Evolutionary conservation across 441 rosid species (phyloP), one percentile per base, ranked within the genome.

Genomic region (Corymbia citriodora): DNA sequence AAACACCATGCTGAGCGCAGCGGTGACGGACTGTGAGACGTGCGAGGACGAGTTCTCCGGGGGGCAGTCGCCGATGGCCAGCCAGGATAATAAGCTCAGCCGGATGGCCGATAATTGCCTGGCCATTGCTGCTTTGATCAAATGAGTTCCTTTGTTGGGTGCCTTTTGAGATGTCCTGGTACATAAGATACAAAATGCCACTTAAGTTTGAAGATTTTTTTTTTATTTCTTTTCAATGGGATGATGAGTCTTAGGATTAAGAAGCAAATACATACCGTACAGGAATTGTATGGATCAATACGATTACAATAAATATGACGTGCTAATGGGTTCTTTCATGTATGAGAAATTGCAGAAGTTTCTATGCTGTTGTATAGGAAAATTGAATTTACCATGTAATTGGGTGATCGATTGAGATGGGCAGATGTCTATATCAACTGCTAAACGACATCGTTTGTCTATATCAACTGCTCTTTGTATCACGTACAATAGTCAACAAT

Each of bases 61-160:
- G 50, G 0, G 90, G 4, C 90, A 89, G 87, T 91, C 93, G 49
- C 94, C 93, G 6, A 45, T 93, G 79, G 89, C 70, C 31, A 81
- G 61, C 45, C 90, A 91, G 27, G 91, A 82, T 23, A 91, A 88
- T 7, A 93, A 92, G 87, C 94, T 96, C 7, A 52, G 74, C 18
- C 92, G 92, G 87, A 89, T 96, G 94, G 91, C 92, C 89, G 94
- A 93, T 88, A 95, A 94, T 88, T 96, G 96, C 89, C 94, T 96
- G 33, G 95, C 94, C 50, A 91, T 96, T 87, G 94, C 97, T 82
- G 59, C 96, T 88, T 29, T 90, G 89, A 17, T 91, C 70, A 93
- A 94, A 90, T 94, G 91, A 89, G 55, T n/a, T 10, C 4, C 49
- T 1, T 9, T 9, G 27, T 9, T 18, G 88, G 45, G 16, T 29